A percentile compares a stretch with the other conserved stretches of the same genome.
Conservation (phyloP, 495 filamentous ascomycete genomes). For the Penicillium cinerascens region DNA sequence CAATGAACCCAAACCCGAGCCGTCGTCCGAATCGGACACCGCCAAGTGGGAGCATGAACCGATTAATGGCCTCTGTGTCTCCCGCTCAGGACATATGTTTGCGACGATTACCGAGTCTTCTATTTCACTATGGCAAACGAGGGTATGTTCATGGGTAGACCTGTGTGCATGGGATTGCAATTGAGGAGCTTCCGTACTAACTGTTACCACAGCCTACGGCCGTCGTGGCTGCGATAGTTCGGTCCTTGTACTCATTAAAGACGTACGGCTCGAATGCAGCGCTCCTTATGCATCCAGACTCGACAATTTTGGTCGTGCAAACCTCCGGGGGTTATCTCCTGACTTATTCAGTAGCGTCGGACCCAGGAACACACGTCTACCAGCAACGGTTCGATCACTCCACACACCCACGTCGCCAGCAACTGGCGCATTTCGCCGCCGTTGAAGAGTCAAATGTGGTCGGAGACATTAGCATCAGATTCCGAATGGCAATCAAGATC, state of each 20-base stretch:
- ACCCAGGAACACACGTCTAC: conserved; percentile 78
- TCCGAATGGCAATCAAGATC: conserved; percentile 97
- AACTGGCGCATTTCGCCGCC: conserved; percentile 58
- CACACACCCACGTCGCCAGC: conserved; percentile 67
- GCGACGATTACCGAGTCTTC: conserved; percentile 79
- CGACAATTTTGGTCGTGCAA: conserved; percentile 86
- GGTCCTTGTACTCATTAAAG: conserved; percentile 71
- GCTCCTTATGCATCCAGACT: conserved; percentile 86
- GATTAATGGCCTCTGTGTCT: conserved; percentile 72
- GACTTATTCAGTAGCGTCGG: conserved; percentile 88
- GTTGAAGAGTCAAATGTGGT: conserved; percentile 72
- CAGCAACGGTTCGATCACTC: conserved; percentile 70
- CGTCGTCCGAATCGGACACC: conserved; percentile 19
- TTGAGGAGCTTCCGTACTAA: conserved; percentile 22
- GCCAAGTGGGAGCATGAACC: conserved; percentile 50
- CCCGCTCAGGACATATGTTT: conserved; percentile 82
- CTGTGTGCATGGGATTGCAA: neutral
- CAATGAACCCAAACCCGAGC: conserved; percentile 7
- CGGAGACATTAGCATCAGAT: conserved; percentile 80
- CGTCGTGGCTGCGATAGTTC: conserved; percentile 77
- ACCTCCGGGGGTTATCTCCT: conserved; percentile 85
- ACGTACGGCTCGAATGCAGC: conserved; percentile 83
- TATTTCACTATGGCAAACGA: conserved; percentile 91
- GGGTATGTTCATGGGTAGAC: conserved; percentile 55
- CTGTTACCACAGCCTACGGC: conserved; percentile 69